Percentiles rank a stretch among this genome's conserved stretches.
Conservation (phyloP, 331 rosid genomes). For the Quercus phellos region DNA sequence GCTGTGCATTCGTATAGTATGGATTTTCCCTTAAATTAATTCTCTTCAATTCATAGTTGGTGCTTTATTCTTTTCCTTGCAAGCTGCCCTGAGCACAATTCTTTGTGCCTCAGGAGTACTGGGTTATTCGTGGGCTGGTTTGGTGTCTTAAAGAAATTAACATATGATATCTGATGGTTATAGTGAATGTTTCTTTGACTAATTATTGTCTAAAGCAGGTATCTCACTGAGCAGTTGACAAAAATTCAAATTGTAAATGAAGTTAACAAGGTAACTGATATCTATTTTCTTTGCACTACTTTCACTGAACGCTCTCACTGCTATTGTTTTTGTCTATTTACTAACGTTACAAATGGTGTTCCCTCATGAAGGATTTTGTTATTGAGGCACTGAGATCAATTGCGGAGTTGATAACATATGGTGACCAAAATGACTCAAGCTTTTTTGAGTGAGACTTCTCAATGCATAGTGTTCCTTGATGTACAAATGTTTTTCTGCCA, state of each 20-base stretch:
- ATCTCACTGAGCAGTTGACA: constrained; percentile 63
- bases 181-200: constrained; percentile 1
- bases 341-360: constrained; percentile 20
- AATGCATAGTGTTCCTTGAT: constrained; percentile 9
- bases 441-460: constrained; percentile 73
- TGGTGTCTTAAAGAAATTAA: neutral
- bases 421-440: constrained; percentile 70
- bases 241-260: constrained; percentile 68
- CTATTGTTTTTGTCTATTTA: constrained; percentile 10
- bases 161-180: neutral
- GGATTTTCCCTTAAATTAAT: neutral
- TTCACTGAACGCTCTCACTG: neutral
- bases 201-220: constrained; percentile 33
- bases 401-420: constrained; percentile 85
- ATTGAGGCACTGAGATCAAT: constrained; percentile 83
- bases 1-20: neutral
- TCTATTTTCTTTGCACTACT: constrained; percentile 2
- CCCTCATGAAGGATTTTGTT: constrained; percentile 58
- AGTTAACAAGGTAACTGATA: constrained; percentile 62
- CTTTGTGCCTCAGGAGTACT: neutral
- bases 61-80: neutral
- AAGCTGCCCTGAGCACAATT: neutral
- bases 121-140: neutral
- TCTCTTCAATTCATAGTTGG: neutral
- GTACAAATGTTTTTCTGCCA: constrained; percentile 9